Evolutionary conservation across 306 rosid species (phyloP), one percentile per base, ranked within the genome.

Genomic region (Arachis hypogaea): DNA sequence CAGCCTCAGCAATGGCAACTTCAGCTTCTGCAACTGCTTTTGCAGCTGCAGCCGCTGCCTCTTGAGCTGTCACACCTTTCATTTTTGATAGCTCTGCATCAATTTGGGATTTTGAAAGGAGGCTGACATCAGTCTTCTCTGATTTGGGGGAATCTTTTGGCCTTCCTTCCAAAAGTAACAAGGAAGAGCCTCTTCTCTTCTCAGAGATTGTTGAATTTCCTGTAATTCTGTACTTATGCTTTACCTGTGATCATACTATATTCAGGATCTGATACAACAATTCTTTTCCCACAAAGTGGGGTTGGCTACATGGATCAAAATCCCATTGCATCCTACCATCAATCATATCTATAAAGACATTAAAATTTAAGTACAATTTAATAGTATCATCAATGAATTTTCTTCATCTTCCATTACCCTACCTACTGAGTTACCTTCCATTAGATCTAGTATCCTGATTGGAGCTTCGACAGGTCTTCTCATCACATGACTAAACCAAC

Each of bases 1-100:
- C 97, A 11, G 98, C 98, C 81, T 84, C 90, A 45, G 90, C 91
- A 60, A 93, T 93, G 80, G 98, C 97, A 64, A 82, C 89, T 88
- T 93, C 98, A 57, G 98, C 98, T 76, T 87, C 98, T 36, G 97
- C 98, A 56, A 90, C 97, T 44, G 98, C 98, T 82, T 71, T 84
- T 6, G 98, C 96, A 63, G 97, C 98, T 2, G 98, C 97, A 9
- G 87, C 87, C 36, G 97, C 95, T 7, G 84, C 97, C 82, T 93
- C 97, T 78, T 90, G 93, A 56, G 93, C 93, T 78, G 93, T 88
- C 95, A 90, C 78, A 58, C 91, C 78, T 81, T 79, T 87, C 88
- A 87, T 88, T 82, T 84, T 88, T 57, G 84, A 80, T 29, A 90
- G 85, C 72, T 93, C 97, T 33, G 86, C 87, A 55, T 93, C 93